Evolutionary conservation across 1,284 basidiomycete genomes (phyloP), one percentile per base, ranked within the genome.

Genomic region (Cryptococcus sp.): DNA sequence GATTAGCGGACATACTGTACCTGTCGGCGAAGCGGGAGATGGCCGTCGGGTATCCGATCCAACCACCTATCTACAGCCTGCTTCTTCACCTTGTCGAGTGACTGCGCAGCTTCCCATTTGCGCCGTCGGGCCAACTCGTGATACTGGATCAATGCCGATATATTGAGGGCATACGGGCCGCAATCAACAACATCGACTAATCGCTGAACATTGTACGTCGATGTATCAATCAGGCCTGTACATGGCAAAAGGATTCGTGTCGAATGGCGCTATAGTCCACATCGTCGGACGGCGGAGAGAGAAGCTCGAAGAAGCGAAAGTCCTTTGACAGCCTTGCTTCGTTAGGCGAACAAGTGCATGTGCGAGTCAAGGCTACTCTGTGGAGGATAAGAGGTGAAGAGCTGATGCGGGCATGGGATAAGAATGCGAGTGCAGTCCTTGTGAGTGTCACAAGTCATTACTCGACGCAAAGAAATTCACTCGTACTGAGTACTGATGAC

Each of bases 101-200:
- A 54, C 19, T 64, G 47, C 5, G 66, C 63, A n/a, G 65, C 69
- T 22, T 71, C 69, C 67, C 64, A 66, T 38, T 69, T 66, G 22
- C 63, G 63, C n/a, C 67, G 52, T 17, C 69, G 56, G 27, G 65
- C 69, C 59, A 61, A 71, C 1, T 54, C 57, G 56, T 71, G 71
- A 57, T 69, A 72, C 60, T 71, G 69, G 5, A 69, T 54, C 20
- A 66, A 50, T 39, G 58, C 52, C 13, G 54, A 50, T 16, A 69
- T 43, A 16, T 41, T 50, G 8, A 71, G 59, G 16, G 67, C 63
- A 39, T 69, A 71, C 10, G 64, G 64, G 1, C 64, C 68, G 22
- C 65, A 61, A 52, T n/a, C n/a, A n/a, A n/a, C n/a, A n/a, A n/a
- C n/a, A n/a, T n/a, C n/a, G n/a, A n/a, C n/a, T n/a, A n/a, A n/a